These are phyloP conservation scores for Metschnikowia borealis DNA, from an alignment of 805 yeast species.

Conservation along the genomic window DNA sequence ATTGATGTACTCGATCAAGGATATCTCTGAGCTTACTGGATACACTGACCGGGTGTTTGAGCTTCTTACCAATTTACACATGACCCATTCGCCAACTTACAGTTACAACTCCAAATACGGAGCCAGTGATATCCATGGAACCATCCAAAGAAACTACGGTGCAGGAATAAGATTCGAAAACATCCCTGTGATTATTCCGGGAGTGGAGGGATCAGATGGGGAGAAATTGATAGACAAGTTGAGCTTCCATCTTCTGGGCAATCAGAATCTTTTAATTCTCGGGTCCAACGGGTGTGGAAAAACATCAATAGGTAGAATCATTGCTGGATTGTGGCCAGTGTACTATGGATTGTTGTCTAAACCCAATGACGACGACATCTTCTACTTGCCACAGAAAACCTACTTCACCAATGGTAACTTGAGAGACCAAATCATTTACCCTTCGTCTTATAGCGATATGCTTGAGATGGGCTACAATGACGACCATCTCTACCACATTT, in stretches of 20 bases:
- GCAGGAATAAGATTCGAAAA: conserved; percentile 77
- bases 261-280: conserved; percentile 70
- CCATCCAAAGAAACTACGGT: conserved; percentile 68
- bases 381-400: conserved; percentile 81
- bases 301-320: conserved; percentile 75
- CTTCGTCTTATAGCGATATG: conserved; percentile 75
- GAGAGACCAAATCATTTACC: conserved; percentile 89
- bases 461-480: conserved; percentile 68
- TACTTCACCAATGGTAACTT: conserved; percentile 80
- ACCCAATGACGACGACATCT: conserved; percentile 64
- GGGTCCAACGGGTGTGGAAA: conserved; percentile 92
- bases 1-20: conserved; percentile 91
- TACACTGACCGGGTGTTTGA: conserved; percentile 83
- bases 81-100: conserved; percentile 65
- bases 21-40: conserved; percentile 85
- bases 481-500: conserved; percentile 58
- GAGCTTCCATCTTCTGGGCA: conserved; percentile 53
- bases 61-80: conserved; percentile 70
- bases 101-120: conserved; percentile 45
- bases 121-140: conserved; percentile 62
- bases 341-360: conserved; percentile 78
- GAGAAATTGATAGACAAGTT: conserved; percentile 55
- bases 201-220: conserved; percentile 56
- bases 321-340: conserved; percentile 91
- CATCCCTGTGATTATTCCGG: conserved; percentile 78